A percentile compares a stretch with the other conserved stretches of the same genome.
Conservation (phyloP, 192 early-diverging fungal genomes). For the Rhizoclosmatium globosum region DNA sequence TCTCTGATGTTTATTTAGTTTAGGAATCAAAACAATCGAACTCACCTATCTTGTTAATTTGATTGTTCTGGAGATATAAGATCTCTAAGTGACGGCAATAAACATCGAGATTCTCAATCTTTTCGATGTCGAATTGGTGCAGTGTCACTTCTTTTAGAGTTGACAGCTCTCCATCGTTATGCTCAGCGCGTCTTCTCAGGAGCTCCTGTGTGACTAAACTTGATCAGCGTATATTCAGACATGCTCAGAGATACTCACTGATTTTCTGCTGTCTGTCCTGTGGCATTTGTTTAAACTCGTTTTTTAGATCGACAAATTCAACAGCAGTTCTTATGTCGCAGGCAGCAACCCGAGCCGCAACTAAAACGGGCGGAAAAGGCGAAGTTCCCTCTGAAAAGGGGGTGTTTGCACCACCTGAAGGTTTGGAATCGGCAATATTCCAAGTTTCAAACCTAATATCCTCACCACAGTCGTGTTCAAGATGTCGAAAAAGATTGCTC, state of each 20-base stretch:
- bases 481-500: conserved; percentile 68
- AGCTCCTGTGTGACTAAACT: conserved; percentile 45
- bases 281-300: not conserved
- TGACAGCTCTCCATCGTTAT: conserved; percentile 69
- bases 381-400: conserved; percentile 13
- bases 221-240: not conserved
- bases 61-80: conserved; percentile 66
- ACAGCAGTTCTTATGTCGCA: not conserved
- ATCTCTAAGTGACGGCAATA: conserved; percentile 68
- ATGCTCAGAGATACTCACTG: conserved; percentile 6
- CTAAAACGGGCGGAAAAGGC: not conserved
- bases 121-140: conserved; percentile 71
- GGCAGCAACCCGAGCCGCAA: not conserved
- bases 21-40: not conserved
- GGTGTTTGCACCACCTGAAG: conserved; percentile 36
- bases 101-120: conserved; percentile 68
- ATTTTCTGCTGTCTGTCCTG: conserved; percentile 29
- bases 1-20: conserved; percentile 44
- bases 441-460: not conserved
- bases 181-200: conserved; percentile 59
- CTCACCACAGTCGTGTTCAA: conserved; percentile 48
- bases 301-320: not conserved
- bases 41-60: conserved; percentile 64
- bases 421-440: not conserved
- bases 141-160: conserved; percentile 63